Conservation (phyloP, 768 basidiomycete species). For the Pleurotus salmoneostramineus region DNA sequence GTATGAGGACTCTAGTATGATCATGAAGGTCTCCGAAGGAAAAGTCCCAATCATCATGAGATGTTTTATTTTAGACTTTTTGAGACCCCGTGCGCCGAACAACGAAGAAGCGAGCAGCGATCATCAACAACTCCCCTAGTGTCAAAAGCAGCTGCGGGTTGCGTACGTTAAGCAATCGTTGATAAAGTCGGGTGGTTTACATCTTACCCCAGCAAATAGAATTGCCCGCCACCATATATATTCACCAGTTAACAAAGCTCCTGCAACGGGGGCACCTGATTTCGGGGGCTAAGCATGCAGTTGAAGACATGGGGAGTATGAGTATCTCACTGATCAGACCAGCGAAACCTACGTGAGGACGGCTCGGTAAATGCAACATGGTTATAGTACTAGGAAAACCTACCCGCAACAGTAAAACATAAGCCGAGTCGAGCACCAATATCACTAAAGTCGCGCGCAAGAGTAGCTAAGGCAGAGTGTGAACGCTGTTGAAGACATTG, state of each 20-base stretch:
- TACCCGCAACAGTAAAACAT: conserved; percentile 44
- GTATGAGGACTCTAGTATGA: too few species aligned
- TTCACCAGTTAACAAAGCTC: conserved; percentile 44
- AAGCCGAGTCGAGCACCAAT: conserved; percentile 55
- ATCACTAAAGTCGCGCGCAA: conserved; percentile 42
- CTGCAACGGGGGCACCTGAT: conserved; percentile 53
- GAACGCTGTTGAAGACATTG: neutral
- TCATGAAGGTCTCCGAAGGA: too few species aligned
- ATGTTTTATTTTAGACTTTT: neutral
- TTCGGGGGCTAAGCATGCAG: neutral
- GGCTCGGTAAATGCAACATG: neutral
- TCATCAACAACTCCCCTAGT: neutral
- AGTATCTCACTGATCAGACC: conserved; percentile 33
- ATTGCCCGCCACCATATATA: conserved; percentile 60
- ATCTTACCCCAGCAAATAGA: conserved; percentile 40
- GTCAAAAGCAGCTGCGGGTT: neutral
- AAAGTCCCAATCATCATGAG: too few species aligned
- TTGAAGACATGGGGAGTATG: too few species aligned
- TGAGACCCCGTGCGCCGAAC: neutral
- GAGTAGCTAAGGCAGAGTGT: neutral
- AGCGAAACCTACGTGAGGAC: conserved; percentile 27
- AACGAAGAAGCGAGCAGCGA: neutral
- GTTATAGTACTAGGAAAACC: conserved; percentile 7
- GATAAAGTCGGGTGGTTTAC: neutral
- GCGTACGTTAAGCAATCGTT: neutral